Conservation (phyloP, 2,329 filamentous ascomycete species). For the Amauroascus niger region DNA sequence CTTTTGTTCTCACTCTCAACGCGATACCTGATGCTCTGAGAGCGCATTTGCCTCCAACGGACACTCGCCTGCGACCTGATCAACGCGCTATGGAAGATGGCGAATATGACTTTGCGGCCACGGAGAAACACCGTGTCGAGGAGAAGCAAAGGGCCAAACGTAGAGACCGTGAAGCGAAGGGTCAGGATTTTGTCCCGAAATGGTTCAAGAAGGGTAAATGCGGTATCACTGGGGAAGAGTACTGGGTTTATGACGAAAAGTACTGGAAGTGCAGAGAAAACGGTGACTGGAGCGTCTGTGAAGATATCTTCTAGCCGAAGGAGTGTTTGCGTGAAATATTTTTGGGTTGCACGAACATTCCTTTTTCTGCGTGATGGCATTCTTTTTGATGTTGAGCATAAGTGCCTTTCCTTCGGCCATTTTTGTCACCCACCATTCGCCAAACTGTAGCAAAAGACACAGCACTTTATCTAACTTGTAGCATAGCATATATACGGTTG, state of each 20-base stretch:
- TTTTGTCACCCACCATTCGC: neutral
- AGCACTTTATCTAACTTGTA: neutral
- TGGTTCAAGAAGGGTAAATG: slow-evolving; percentile 74
- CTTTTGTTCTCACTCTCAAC: slow-evolving; percentile 91
- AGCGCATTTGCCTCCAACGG: slow-evolving; percentile 75
- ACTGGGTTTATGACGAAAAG: slow-evolving; percentile 78
- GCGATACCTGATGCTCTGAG: slow-evolving; percentile 74
- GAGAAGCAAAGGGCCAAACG: slow-evolving; percentile 76
- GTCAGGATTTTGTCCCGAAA: slow-evolving; percentile 70
- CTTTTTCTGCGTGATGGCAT: neutral
- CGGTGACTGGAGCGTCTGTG: slow-evolving; percentile 58
- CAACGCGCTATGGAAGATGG: slow-evolving; percentile 98
- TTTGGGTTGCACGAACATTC: neutral
- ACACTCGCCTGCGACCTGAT: slow-evolving; percentile 85
- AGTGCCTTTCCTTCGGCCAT: neutral
- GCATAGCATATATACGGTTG: slow-evolving; percentile 1
- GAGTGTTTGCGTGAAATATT: too few species aligned
- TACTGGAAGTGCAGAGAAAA: slow-evolving; percentile 68
- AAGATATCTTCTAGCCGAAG: slow-evolving; percentile 58
- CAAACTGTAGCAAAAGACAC: neutral
- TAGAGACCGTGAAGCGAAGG: slow-evolving; percentile 60
- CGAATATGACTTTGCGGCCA: slow-evolving; percentile 86
- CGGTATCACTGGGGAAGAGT: slow-evolving; percentile 73
- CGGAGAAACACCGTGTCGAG: slow-evolving; percentile 89
- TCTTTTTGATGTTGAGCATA: neutral